phyloP scores from a whole-genome alignment of 83 land plant species.

The Picea mariana region DNA sequence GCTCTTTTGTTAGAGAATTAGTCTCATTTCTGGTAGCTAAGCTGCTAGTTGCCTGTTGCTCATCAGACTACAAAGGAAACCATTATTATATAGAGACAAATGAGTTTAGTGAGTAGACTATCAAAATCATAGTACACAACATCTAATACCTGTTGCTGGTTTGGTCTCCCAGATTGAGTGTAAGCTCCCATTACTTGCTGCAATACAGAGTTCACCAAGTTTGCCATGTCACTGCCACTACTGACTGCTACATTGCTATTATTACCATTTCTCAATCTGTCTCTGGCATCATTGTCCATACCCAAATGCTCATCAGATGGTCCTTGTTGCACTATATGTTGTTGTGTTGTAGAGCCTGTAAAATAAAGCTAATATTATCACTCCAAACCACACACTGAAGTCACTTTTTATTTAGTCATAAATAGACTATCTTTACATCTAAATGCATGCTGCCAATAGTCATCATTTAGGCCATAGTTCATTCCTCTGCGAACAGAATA shows the following conservation, averaged over 20 bases:
- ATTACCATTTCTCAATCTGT: background rate
- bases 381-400: background rate
- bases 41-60: background rate
- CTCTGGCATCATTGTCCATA: background rate
- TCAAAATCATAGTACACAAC: background rate
- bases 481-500: background rate
- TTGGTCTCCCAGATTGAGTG: background rate
- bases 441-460: background rate
- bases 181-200: conserved; percentile 4
- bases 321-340: background rate
- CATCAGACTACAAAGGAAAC: background rate
- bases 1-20: background rate
- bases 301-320: background rate
- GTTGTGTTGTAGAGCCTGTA: background rate
- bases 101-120: background rate
- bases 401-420: background rate
- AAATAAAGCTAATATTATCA: background rate
- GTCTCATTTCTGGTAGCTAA: background rate
- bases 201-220: background rate
- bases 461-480: background rate
- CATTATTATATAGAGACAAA: background rate
- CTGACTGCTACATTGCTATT: background rate
- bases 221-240: background rate
- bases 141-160: conserved; percentile 11
- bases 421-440: no score